Base-by-base conservation (phyloP, 2,329 filamentous ascomycete species). In the Sarocladiaceae sp. region DNA sequence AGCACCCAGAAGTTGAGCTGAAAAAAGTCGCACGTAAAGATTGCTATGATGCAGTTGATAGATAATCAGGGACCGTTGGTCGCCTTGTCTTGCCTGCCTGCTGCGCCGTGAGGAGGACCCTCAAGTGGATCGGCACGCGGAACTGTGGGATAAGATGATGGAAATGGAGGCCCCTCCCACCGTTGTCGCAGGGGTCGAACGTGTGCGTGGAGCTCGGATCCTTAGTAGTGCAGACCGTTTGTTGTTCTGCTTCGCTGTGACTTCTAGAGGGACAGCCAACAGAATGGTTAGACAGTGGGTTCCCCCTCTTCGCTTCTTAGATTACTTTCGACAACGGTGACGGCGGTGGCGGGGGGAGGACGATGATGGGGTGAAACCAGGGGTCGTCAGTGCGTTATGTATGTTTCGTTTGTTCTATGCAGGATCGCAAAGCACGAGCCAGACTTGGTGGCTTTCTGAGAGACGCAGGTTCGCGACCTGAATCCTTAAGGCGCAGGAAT, bases 101-200 rank as follows among this genome's bases (percentile, higher is more conserved):
- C 40, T 46, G 25, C 10, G 40, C 39, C 39, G 39, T 25, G 10
- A 10, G 39, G 40, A 46, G n/a, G 40, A 29, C 17, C 40, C 23
- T 28, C 13, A 25, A 46, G 40, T 46, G 40, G 40, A 46, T 46
- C 40, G 40, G 25, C 40, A 46, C 4, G 22, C 40, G 37, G 37
- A 20, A 37, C 4, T n/a, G 40, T 7, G 23, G 29, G 17, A 11
- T 22, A 18, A 26, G 4, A 8, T 42, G 20, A 25, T 20, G 25
- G 23, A 18, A 25, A 46, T 46, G 25, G 22, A 15, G n/a, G 40
- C 40, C 15, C 40, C 40, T 29, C 23, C 13, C 40, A 29, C 10
- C 40, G 40, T 29, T 28, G 22, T 46, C 40, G 40, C 25, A 25
- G 40, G 40, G 40, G 26, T 40, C 17, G 17, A 40, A 22, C 20